Conservation (phyloP, 805 yeast genomes). For the Saccharomycopsis sp. region DNA sequence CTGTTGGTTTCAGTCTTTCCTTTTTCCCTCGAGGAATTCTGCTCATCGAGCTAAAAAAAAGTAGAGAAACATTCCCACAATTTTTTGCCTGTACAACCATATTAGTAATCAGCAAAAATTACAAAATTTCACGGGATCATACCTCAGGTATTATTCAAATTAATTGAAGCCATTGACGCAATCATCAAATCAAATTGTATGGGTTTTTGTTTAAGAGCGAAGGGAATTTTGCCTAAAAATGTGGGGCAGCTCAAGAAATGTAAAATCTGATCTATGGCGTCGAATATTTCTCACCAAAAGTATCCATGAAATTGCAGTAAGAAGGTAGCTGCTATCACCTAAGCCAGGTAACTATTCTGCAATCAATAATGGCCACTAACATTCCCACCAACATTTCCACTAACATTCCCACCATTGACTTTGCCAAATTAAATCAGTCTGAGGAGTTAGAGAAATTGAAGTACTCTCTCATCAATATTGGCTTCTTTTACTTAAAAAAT, state of each 20-base stretch:
- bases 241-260: not conserved
- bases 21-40: not conserved
- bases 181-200: no score
- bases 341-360: no score
- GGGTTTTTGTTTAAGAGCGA: no score
- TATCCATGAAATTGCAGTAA: not conserved
- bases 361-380: not conserved
- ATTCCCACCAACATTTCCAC: conserved; percentile 10
- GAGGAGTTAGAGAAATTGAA: not conserved
- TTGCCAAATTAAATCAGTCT: not conserved
- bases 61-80: not conserved
- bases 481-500: conserved; percentile 13
- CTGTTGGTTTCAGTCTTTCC: not conserved
- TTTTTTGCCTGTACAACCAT: no score
- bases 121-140: not conserved
- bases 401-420: conserved; percentile 13
- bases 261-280: not conserved
- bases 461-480: conserved; percentile 9
- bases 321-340: no score
- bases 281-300: not conserved
- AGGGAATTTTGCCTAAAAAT: no score
- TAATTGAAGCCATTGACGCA: not conserved
- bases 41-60: not conserved
- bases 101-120: no score
- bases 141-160: not conserved